Evolutionary conservation across 345 rosid species (phyloP).

Genomic region (Combretum micranthum): DNA sequence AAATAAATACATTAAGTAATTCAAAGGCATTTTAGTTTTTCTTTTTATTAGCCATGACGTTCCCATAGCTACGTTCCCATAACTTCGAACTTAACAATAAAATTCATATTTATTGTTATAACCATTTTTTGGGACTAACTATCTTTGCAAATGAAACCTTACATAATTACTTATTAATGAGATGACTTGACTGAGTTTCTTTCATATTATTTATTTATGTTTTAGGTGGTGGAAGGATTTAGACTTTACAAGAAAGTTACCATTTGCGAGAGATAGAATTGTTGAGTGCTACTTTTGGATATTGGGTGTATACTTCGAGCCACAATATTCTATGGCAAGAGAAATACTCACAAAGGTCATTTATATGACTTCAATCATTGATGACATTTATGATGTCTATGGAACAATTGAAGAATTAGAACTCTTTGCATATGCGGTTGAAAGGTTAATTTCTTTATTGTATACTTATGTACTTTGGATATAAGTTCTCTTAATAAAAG

Average conservation of each 20-base stretch:
- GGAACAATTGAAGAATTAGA: constrained; percentile 19
- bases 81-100: no score
- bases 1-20: no score
- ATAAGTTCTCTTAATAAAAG: no score
- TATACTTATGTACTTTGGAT: background rate
- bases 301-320: constrained; percentile 7
- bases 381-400: constrained; percentile 22
- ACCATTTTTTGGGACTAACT: no score
- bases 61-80: no score
- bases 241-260: constrained; percentile 7
- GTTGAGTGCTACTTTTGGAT: constrained; percentile 16
- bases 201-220: background rate
- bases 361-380: constrained; percentile 11
- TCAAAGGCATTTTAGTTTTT: no score
- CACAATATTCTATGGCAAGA: constrained; percentile 4
- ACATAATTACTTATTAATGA: no score
- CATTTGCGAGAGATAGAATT: constrained; percentile 14
- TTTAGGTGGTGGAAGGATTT: constrained; percentile 21
- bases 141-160: no score
- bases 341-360: constrained; percentile 2
- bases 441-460: background rate
- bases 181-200: background rate
- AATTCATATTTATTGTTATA: no score
- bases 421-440: constrained; percentile 6
- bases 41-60: no score